Evolutionary conservation across 352 stramenopile genomes (phyloP).

Genomic region (Globisporangium nodosum): DNA sequence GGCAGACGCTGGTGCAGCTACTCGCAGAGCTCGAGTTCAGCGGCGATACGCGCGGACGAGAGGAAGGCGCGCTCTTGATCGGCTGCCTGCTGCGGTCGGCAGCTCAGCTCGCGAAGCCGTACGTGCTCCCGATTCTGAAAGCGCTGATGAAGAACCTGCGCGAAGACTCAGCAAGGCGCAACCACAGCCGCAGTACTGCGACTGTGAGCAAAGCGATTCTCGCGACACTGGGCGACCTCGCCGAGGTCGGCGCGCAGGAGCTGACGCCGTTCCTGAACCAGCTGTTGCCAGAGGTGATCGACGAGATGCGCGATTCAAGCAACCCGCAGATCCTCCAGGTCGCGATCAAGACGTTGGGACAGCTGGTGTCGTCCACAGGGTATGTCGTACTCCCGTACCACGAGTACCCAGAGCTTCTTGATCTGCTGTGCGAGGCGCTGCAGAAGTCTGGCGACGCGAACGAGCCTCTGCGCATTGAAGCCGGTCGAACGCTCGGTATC

Average conservation of each 20-base stretch:
- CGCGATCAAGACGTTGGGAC: constrained; percentile 79
- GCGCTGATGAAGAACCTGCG: constrained; percentile 86
- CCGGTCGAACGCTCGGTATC: constrained; percentile 72
- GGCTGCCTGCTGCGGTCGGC: constrained; percentile 76
- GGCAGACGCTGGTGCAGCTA: constrained; percentile 82
- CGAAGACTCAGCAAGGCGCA: constrained; percentile 66
- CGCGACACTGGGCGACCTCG: constrained; percentile 74
- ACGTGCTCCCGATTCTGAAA: constrained; percentile 80
- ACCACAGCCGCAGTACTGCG: constrained; percentile 67
- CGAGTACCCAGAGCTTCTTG: constrained; percentile 79
- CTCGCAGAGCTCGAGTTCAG: constrained; percentile 84
- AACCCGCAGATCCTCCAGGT: constrained; percentile 84
- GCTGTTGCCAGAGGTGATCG: constrained; percentile 82
- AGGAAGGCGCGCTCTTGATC: constrained; percentile 78
- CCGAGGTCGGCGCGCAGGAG: constrained; percentile 70
- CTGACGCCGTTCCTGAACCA: constrained; percentile 81
- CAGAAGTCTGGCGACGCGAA: constrained; percentile 81
- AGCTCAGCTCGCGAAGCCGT: constrained; percentile 72
- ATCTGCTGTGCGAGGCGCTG: constrained; percentile 68
- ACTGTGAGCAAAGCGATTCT: constrained; percentile 83
- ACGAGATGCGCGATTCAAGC: constrained; percentile 80
- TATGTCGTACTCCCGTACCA: constrained; percentile 84
- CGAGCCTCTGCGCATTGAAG: constrained; percentile 71
- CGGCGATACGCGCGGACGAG: constrained; percentile 72
- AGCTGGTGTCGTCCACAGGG: constrained; percentile 77